phyloP scores from a whole-genome alignment of 2,329 filamentous ascomycete species.

The Sarocladiaceae sp. region DNA sequence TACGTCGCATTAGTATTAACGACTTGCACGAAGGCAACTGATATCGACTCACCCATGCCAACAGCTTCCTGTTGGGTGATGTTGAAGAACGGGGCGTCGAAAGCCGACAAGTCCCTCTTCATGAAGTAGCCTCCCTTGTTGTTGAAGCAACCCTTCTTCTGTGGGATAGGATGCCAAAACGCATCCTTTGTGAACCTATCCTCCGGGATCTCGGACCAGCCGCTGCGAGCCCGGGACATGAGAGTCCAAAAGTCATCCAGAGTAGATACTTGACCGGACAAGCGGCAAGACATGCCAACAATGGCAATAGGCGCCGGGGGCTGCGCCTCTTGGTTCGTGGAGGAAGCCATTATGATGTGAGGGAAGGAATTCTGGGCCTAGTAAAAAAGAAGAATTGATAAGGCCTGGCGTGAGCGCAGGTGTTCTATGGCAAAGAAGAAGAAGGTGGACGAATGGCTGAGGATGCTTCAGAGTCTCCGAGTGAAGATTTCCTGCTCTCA shows the following conservation, averaged over 20 bases:
- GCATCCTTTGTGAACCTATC: slow-evolving; percentile 19
- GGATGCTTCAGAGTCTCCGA: not conserved
- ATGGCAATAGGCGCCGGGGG: slow-evolving; percentile 23
- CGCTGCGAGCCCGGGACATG: slow-evolving; percentile 10
- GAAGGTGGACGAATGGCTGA: not conserved
- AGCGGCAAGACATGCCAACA: slow-evolving; percentile 35
- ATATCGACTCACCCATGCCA: slow-evolving; percentile 35
- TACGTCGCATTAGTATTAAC: slow-evolving; percentile 18
- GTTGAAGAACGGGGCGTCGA: slow-evolving; percentile 50
- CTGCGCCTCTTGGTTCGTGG: not conserved
- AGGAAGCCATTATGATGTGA: not conserved
- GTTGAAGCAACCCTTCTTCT: slow-evolving; percentile 23
- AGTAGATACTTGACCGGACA: slow-evolving; percentile 26
- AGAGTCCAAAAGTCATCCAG: slow-evolving; percentile 10
- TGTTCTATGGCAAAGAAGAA: not conserved
- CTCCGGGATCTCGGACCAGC: slow-evolving; percentile 17
- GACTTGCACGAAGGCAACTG: slow-evolving; percentile 13
- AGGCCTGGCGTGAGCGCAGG: not conserved
- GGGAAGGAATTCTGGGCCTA: not conserved
- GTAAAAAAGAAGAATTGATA: too few relatives aligned
- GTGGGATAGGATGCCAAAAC: slow-evolving; percentile 18
- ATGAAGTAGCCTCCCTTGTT: slow-evolving; percentile 36
- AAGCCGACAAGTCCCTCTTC: slow-evolving; percentile 39
- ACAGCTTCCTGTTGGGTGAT: slow-evolving; percentile 46
- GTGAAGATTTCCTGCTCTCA: not conserved